Conservation (phyloP, 106 monocot genomes). For the Platanthera guangdongensis region DNA sequence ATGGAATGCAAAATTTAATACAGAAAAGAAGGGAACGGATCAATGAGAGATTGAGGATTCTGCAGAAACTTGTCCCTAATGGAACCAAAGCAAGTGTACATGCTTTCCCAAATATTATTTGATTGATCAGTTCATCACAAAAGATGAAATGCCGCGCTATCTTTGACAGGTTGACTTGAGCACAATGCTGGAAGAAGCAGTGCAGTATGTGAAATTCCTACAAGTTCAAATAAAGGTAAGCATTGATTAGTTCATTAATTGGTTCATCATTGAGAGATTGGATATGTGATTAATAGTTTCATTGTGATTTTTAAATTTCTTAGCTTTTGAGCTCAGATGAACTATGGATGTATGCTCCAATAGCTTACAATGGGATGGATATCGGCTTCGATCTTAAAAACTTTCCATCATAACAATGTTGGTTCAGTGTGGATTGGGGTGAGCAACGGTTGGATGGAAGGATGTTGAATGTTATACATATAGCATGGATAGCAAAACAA, state of each 20-base stretch:
- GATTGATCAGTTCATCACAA: too few species aligned
- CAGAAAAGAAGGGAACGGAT: constrained; percentile 93
- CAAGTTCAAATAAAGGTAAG: constrained; percentile 79
- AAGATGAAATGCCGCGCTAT: neutral
- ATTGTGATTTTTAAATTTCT: neutral
- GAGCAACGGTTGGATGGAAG: neutral
- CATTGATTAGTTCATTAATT: neutral
- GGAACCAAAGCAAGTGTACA: constrained; percentile 60
- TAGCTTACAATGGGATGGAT: constrained; percentile 65
- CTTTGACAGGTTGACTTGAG: constrained; percentile 67
- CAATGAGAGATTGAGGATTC: constrained; percentile 65
- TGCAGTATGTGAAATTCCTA: constrained; percentile 82
- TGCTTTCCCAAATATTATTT: neutral
- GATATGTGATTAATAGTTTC: neutral
- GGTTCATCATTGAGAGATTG: neutral
- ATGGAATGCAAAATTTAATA: neutral
- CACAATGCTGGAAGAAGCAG: constrained; percentile 94
- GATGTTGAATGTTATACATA: neutral
- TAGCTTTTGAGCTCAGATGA: constrained; percentile 82
- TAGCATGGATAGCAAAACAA: neutral
- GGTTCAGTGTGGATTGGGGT: neutral
- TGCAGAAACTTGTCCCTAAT: constrained; percentile 73
- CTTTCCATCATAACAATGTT: constrained; percentile 17
- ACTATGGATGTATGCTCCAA: constrained; percentile 82
- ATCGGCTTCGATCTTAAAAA: constrained; percentile 52